Percentiles rank a stretch among this genome's conserved stretches.
Evolutionary conservation across 352 stramenopile species (phyloP).

Genomic region (Pythium folliculosum): DNA sequence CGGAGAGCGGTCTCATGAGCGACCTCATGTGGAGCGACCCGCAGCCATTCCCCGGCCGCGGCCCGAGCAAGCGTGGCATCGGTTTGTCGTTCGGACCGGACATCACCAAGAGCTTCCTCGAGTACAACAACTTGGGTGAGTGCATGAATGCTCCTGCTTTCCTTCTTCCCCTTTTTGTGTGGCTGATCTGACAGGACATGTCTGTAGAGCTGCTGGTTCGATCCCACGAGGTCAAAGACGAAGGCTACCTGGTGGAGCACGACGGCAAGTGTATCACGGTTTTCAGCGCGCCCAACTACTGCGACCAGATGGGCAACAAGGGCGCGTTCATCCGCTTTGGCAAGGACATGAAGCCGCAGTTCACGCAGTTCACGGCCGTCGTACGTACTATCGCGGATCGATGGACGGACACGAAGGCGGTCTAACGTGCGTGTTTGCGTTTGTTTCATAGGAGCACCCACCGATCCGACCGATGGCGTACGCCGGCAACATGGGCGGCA

Average conservation of each 20-base stretch:
- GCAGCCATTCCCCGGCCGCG: constrained; percentile 95
- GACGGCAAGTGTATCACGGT: constrained; percentile 99
- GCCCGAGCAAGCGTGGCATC: constrained; percentile 95
- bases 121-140: constrained; percentile 94
- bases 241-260: constrained; percentile 99
- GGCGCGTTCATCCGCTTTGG: constrained; percentile 99
- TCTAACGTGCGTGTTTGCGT: too few relatives aligned
- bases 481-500: constrained; percentile 88
- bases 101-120: constrained; percentile 96
- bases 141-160: background rate
- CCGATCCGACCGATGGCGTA: constrained; percentile 90
- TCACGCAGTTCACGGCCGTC: constrained; percentile 95
- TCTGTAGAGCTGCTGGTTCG: constrained; percentile 93
- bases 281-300: constrained; percentile 99
- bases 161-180: too few relatives aligned
- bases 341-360: constrained; percentile 93
- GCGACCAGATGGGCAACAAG: constrained; percentile 99
- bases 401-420: background rate
- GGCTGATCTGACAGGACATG: too few relatives aligned
- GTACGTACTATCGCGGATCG: constrained; percentile 37
- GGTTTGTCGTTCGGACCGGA: constrained; percentile 98
- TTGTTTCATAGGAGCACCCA: constrained; percentile 68
- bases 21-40: constrained; percentile 96
- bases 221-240: constrained; percentile 99
- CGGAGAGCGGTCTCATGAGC: constrained; percentile 92